A percentile compares a stretch with the other conserved stretches of the same genome.
These are phyloP conservation scores for Pittosporum tobira DNA, from an alignment of 129 eudicot genomes.

Conservation along the genomic window DNA sequence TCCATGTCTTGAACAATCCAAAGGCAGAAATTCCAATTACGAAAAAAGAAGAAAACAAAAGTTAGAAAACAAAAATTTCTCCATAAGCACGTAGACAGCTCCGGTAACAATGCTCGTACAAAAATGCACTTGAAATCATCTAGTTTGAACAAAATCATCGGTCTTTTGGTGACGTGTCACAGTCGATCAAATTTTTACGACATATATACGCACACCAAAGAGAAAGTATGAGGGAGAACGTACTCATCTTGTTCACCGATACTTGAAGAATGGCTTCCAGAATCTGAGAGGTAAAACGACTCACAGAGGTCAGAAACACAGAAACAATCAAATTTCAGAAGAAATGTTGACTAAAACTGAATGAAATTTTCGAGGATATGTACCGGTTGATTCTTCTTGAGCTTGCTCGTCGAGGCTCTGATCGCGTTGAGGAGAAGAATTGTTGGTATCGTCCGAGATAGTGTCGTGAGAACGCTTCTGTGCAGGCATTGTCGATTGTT, in stretches of 20 bases:
- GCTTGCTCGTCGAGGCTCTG: not conserved
- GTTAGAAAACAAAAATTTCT: too few species aligned
- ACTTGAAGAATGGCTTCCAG: slow-evolving; percentile 41
- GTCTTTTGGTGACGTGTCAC: too few species aligned
- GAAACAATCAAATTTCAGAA: not conserved
- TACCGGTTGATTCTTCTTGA: not conserved
- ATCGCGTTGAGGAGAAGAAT: not conserved
- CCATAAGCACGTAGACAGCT: not conserved
- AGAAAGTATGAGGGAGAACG: slow-evolving; percentile 15
- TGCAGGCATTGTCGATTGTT: slow-evolving; percentile 8
- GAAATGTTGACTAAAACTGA: slow-evolving; percentile 10
- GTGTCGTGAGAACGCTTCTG: slow-evolving; percentile 3
- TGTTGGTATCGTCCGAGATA: not conserved
- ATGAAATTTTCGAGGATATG: not conserved
- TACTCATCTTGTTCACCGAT: slow-evolving; percentile 57
- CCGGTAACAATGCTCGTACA: not conserved
- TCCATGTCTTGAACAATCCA: too few species aligned
- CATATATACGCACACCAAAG: slow-evolving; percentile 8
- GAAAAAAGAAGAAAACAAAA: too few species aligned
- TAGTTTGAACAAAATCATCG: slow-evolving; percentile 30
- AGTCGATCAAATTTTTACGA: slow-evolving; percentile 1
- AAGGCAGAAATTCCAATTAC: too few species aligned
- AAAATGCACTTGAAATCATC: slow-evolving; percentile 11
- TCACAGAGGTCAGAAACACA: not conserved
- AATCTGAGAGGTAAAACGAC: slow-evolving; percentile 17